These are phyloP conservation scores for Candolleomyces efflorescens DNA, from an alignment of 768 basidiomycete species.

Conservation along the genomic window DNA sequence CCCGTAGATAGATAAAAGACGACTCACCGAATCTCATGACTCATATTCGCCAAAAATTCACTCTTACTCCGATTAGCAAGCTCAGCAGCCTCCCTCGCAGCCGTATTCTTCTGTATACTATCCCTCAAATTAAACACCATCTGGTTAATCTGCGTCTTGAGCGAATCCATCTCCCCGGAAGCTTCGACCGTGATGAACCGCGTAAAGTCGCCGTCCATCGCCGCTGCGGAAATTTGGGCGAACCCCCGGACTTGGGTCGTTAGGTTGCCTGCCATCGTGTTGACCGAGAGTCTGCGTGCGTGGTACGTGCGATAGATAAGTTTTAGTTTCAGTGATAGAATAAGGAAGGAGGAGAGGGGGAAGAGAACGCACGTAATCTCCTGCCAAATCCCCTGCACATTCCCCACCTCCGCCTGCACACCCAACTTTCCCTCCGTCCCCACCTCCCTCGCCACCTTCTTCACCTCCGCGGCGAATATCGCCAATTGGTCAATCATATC, in stretches of 20 bases:
- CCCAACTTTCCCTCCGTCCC: constrained; percentile 99
- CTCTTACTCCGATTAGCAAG: constrained; percentile 96
- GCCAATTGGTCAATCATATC: constrained; percentile 64
- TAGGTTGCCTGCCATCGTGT: constrained; percentile 95
- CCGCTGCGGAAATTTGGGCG: constrained; percentile 96
- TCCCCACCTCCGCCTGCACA: constrained; percentile 95
- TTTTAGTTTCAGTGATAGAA: no score
- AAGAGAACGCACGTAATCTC: constrained; percentile 81
- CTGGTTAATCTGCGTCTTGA: constrained; percentile 98
- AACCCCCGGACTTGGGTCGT: constrained; percentile 99
- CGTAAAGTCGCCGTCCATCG: constrained; percentile 98
- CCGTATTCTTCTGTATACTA: constrained; percentile 97
- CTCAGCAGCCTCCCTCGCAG: constrained; percentile 95
- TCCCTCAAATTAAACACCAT: constrained; percentile 99
- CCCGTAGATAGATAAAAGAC: neutral
- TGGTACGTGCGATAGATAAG: no score
- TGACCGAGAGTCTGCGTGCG: constrained; percentile 95
- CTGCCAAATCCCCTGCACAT: constrained; percentile 97
- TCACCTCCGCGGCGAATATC: constrained; percentile 62
- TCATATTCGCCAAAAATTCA: constrained; percentile 99
- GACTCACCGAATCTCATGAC: constrained; percentile 86
- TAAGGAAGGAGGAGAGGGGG: no score
- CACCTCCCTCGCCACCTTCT: constrained; percentile 95
- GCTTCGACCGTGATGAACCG: constrained; percentile 99
- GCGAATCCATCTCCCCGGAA: constrained; percentile 96